Conservation (phyloP, 371 early-diverging fungal species). For the Haplosporangium sp. region DNA sequence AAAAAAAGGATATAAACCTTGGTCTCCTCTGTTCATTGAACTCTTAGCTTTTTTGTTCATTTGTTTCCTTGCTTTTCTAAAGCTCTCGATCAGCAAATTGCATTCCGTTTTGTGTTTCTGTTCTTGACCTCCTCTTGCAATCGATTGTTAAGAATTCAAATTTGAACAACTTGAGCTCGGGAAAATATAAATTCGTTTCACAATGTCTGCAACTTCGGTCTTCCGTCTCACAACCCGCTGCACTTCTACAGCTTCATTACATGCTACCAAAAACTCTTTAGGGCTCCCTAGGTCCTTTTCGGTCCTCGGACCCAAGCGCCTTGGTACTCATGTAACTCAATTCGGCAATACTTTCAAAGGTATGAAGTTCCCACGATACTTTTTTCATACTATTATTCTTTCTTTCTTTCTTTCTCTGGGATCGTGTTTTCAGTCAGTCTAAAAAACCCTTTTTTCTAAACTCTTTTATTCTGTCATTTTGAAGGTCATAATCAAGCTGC, state of each 20-base stretch:
- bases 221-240: slow-evolving; percentile 42
- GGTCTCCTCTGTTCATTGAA: not conserved
- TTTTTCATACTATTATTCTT: too few species aligned
- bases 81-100: not conserved
- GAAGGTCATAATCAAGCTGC: slow-evolving; percentile 41
- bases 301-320: slow-evolving; percentile 34
- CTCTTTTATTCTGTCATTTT: not conserved
- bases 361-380: slow-evolving; percentile 8
- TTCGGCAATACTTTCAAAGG: slow-evolving; percentile 34
- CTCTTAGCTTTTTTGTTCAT: not conserved
- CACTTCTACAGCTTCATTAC: slow-evolving; percentile 15
- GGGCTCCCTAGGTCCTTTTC: slow-evolving; percentile 42
- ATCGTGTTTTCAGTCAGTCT: not conserved
- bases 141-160: not conserved
- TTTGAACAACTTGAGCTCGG: too few species aligned
- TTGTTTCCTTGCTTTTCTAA: not conserved
- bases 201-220: slow-evolving; percentile 35
- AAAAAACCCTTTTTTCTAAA: not conserved
- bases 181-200: not conserved
- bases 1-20: not conserved
- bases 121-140: not conserved
- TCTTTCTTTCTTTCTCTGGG: not conserved
- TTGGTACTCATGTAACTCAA: slow-evolving; percentile 25
- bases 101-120: slow-evolving; percentile 1
- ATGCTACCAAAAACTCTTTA: slow-evolving; percentile 3